Percentiles rank a stretch among this genome's conserved stretches.
These are phyloP conservation scores for Paraconiothyrium brasiliense DNA, from an alignment of 2,329 filamentous ascomycete species.

Conservation along the genomic window DNA sequence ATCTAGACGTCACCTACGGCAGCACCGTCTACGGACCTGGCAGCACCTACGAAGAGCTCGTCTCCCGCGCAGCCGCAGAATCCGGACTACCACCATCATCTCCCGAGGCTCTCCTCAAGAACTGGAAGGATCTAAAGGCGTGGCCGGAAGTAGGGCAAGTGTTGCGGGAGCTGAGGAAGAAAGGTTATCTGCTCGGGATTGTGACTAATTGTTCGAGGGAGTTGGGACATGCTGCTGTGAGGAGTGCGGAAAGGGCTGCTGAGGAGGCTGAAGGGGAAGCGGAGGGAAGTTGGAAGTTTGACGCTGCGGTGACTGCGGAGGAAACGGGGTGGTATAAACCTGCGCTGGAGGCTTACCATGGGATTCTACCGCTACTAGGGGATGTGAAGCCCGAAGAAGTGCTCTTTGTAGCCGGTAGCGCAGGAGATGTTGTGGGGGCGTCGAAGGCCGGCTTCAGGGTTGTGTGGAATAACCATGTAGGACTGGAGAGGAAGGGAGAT, in stretches of 20 bases:
- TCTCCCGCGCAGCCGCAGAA: constrained; percentile 1
- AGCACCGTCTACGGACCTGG: constrained; percentile 39
- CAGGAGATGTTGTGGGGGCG: constrained; percentile 53
- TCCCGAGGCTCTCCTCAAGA: not conserved
- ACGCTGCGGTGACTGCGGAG: constrained; percentile 51
- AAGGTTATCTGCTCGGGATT: constrained; percentile 48
- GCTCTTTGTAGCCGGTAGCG: constrained; percentile 41
- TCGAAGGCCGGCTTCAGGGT: constrained; percentile 52
- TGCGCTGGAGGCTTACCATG: constrained; percentile 43
- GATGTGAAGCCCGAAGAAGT: constrained; percentile 14
- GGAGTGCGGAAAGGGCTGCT: constrained; percentile 5
- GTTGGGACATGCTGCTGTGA: constrained; percentile 33
- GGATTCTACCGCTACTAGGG: constrained; percentile 32
- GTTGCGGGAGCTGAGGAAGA: constrained; percentile 29
- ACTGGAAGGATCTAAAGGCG: constrained; percentile 5
- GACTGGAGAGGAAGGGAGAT: constrained; percentile 11
- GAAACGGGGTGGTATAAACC: constrained; percentile 55
- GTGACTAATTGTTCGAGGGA: constrained; percentile 53
- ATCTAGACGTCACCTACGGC: constrained; percentile 52
- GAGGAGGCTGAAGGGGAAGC: constrained; percentile 14
- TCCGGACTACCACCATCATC: constrained; percentile 30
- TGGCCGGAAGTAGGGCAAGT: constrained; percentile 25
- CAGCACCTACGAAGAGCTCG: constrained; percentile 12
- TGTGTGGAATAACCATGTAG: constrained; percentile 20
- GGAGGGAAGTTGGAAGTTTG: constrained; percentile 32